Base-by-base conservation (phyloP, 495 filamentous ascomycete genomes). In the Tuber aestivum region DNA sequence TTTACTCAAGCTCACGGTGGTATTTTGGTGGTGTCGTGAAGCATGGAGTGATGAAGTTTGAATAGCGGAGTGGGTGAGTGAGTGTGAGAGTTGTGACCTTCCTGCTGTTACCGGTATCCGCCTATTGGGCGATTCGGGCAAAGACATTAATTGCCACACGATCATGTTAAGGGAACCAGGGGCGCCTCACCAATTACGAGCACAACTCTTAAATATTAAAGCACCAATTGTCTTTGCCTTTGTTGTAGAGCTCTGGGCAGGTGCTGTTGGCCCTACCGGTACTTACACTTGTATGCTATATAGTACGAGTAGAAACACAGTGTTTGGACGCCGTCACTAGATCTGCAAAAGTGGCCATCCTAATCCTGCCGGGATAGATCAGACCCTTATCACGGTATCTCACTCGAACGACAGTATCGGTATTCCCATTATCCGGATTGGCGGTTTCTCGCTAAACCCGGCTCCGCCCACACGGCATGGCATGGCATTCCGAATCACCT, bases 251-350 rank as follows among this genome's bases (percentile, higher is more conserved):
- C 2, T n/a, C n/a, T 56, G 23, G 3, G 48, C 18, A 56, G n/a
- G n/a, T 50, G 10, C 21, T 50, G 21, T 61, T 16, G 50, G 5
- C 50, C 50, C 48, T 23, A 12, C 23, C 23, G 9, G n/a, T 56
- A 32, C 12, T 7, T 40, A 7, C 9, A 50, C 21, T 23, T 8
- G 45, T n/a, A 50, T 50, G 21, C 8, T n/a, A 20, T 42, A 14
- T 20, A 48, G 44, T 48, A 48, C 2, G 3, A 2, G 6, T 35
- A 72, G 69, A 48, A 48, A 69, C 32, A 61, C 70, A 74, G 76
- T 74, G 70, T 45, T 72, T 18, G 23, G 14, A 76, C 76, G 70
- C 41, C 76, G 76, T 78, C 76, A 78, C 70, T 35, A 10, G 50
- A 70, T 27, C 41, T 73, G 20, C 56, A 65, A 65, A 65, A 65